These are phyloP conservation scores for Hanseniaspora jakobsenii DNA, from an alignment of 805 yeast species.

Conservation along the genomic window DNA sequence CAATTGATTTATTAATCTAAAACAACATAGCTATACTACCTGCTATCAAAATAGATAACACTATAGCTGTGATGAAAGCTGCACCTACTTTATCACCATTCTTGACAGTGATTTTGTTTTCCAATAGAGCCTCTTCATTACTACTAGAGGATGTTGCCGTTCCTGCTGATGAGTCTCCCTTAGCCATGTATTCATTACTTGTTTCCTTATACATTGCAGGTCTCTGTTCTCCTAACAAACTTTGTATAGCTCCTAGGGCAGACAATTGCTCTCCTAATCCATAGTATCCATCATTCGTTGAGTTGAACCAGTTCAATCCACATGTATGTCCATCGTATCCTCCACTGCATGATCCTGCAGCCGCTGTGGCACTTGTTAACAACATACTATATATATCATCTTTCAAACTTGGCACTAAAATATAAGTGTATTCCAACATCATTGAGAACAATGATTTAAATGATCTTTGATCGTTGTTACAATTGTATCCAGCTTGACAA, in stretches of 20 bases:
- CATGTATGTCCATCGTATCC: slow-evolving; percentile 67
- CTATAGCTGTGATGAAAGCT: slow-evolving; percentile 69
- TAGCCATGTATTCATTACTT: slow-evolving; percentile 41
- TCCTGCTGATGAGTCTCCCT: slow-evolving; percentile 45
- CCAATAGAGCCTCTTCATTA: slow-evolving; percentile 22
- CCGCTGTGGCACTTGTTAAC: slow-evolving; percentile 46
- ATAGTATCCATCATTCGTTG: slow-evolving; percentile 49
- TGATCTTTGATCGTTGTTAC: slow-evolving; percentile 68
- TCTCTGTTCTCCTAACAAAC: slow-evolving; percentile 33
- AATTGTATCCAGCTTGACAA: slow-evolving; percentile 41
- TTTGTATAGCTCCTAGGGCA: slow-evolving; percentile 53
- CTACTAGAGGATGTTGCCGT: slow-evolving; percentile 27
- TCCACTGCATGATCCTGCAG: slow-evolving; percentile 61
- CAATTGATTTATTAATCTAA: no score
- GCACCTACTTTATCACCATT: slow-evolving; percentile 77
- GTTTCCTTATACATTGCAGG: slow-evolving; percentile 42
- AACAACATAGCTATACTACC: slow-evolving; percentile 72
- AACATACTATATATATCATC: slow-evolving; percentile 34
- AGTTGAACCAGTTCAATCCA: slow-evolving; percentile 52
- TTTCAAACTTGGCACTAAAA: slow-evolving; percentile 39
- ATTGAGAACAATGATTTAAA: slow-evolving; percentile 59
- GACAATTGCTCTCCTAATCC: slow-evolving; percentile 74
- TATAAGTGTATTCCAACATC: slow-evolving; percentile 45
- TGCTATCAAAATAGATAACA: slow-evolving; percentile 47
- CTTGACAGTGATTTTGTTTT: slow-evolving; percentile 35